Percentiles rank a stretch among this genome's conserved stretches.
Conservation (phyloP, 2,329 filamentous ascomycete species). For the Torrubiella hemipterigena region DNA sequence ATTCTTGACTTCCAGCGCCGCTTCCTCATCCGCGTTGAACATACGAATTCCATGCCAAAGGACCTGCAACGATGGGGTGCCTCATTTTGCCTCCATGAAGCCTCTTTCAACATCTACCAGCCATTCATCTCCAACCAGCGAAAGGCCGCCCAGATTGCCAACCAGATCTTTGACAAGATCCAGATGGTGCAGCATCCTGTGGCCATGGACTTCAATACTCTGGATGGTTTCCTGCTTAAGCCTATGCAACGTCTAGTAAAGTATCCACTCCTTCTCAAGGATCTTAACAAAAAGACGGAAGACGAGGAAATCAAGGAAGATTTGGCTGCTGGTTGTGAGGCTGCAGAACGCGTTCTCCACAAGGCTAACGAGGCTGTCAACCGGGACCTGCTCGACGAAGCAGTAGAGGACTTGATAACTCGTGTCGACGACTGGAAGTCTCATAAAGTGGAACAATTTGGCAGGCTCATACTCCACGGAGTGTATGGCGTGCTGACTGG, state of each 20-base stretch:
- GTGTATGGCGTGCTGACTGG: slow-evolving; percentile 86
- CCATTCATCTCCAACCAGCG: slow-evolving; percentile 96
- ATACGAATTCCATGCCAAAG: slow-evolving; percentile 74
- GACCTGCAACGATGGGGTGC: slow-evolving; percentile 83
- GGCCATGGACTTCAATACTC: slow-evolving; percentile 72
- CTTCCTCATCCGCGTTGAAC: slow-evolving; percentile 91
- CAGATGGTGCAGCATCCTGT: slow-evolving; percentile 63
- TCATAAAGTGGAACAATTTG: slow-evolving; percentile 82
- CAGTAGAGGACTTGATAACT: slow-evolving; percentile 65
- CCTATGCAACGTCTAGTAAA: slow-evolving; percentile 93
- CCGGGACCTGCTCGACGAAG: slow-evolving; percentile 72
- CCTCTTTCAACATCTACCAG: slow-evolving; percentile 85
- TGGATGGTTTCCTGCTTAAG: slow-evolving; percentile 89
- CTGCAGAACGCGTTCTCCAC: slow-evolving; percentile 68
- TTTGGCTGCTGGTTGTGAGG: slow-evolving; percentile 64
- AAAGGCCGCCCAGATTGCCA: slow-evolving; percentile 75
- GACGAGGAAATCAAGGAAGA: slow-evolving; percentile 61
- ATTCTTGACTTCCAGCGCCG: slow-evolving; percentile 91
- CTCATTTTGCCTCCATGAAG: slow-evolving; percentile 76
- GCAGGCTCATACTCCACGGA: slow-evolving; percentile 75
- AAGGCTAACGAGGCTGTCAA: slow-evolving; percentile 88
- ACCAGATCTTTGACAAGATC: slow-evolving; percentile 80
- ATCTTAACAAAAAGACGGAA: slow-evolving; percentile 76
- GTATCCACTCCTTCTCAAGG: slow-evolving; percentile 84
- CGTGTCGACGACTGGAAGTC: slow-evolving; percentile 97